Percentiles rank a stretch among this genome's conserved stretches.
Conservation (phyloP, 345 rosid genomes). For the Raphanus raphanistrum region DNA sequence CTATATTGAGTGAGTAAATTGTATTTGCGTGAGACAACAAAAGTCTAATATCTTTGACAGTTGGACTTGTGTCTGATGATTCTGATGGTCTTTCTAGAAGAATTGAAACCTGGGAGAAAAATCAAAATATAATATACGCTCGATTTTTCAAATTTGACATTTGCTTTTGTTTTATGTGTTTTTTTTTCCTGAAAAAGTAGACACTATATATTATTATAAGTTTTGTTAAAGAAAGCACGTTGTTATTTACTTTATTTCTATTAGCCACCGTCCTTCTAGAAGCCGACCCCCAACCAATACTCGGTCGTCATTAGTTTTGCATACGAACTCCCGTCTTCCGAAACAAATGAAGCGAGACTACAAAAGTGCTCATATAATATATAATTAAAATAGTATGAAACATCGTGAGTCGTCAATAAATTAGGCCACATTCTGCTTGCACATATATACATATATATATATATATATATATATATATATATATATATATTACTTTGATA, state of each 20-base stretch:
- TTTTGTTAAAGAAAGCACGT: constrained; percentile 27
- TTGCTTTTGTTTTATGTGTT: constrained; percentile 19
- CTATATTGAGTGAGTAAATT: neutral
- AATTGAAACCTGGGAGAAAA: neutral
- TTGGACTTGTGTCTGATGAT: constrained; percentile 12
- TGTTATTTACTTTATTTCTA: neutral
- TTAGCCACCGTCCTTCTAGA: constrained; percentile 36
- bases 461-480: too few species aligned
- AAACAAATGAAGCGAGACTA: constrained; percentile 16
- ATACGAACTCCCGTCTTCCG: constrained; percentile 1
- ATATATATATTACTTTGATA: neutral
- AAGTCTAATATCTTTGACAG: constrained; percentile 3
- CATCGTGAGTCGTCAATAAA: constrained; percentile 23
- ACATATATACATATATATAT: neutral
- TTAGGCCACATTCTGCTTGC: constrained; percentile 20
- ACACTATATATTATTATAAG: neutral
- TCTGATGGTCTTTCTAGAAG: constrained; percentile 34
- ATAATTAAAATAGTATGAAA: neutral
- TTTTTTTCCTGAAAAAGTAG: neutral
- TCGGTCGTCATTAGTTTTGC: constrained; percentile 23
- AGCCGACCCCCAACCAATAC: neutral
- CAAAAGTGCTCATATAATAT: constrained; percentile 13
- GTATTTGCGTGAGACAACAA: neutral
- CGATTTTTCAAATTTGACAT: constrained; percentile 18
- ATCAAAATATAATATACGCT: neutral